These are phyloP conservation scores for Schrenkiella parvula DNA, from an alignment of 345 rosid species.

Conservation along the genomic window DNA sequence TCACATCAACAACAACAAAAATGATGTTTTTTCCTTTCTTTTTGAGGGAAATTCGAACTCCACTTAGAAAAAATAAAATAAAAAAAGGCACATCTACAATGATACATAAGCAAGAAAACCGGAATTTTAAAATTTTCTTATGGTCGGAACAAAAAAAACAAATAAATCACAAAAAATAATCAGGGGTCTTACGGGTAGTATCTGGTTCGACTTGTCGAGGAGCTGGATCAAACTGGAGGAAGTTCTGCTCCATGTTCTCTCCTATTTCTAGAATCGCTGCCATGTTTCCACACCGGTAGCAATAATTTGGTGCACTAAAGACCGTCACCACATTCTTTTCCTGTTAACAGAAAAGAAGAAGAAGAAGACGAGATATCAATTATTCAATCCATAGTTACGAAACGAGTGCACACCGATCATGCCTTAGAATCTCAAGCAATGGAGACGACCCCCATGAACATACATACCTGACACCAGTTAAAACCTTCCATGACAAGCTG, in stretches of 20 bases:
- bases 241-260: slow-evolving; percentile 78
- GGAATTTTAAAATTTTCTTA: not conserved
- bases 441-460: not conserved
- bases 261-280: slow-evolving; percentile 85
- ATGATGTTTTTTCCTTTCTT: slow-evolving; percentile 21
- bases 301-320: slow-evolving; percentile 82
- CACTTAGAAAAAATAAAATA: not conserved
- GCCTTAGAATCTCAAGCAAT: not conserved
- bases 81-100: slow-evolving; percentile 29
- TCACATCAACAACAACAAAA: slow-evolving; percentile 14
- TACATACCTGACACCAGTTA: slow-evolving; percentile 76
- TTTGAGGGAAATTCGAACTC: slow-evolving; percentile 15
- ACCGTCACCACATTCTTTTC: slow-evolving; percentile 82
- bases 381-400: not conserved
- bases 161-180: slow-evolving; percentile 62
- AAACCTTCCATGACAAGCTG: slow-evolving; percentile 91
- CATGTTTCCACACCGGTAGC: slow-evolving; percentile 83
- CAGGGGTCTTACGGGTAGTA: slow-evolving; percentile 77
- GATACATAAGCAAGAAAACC: slow-evolving; percentile 17
- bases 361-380: not conserved
- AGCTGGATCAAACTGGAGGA: slow-evolving; percentile 87
- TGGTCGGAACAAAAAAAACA: not conserved
- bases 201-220: slow-evolving; percentile 85
- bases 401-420: not conserved
- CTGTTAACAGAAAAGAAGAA: slow-evolving; percentile 33